Base-by-base conservation (phyloP, 345 rosid genomes). In the Salix udensis region DNA sequence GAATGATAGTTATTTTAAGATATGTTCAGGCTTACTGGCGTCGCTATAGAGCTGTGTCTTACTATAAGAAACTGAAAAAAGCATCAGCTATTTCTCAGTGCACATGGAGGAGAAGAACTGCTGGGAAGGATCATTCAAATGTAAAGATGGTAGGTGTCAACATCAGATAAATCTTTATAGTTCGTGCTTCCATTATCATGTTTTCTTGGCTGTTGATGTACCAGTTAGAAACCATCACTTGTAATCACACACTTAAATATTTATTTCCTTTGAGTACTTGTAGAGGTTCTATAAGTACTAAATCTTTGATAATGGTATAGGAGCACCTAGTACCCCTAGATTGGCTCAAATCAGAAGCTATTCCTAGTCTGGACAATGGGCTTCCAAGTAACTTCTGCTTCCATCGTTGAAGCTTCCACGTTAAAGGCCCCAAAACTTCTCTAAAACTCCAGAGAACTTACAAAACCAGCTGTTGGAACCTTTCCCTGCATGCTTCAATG, bases 21-120 rank as follows among this genome's bases (percentile, higher is more conserved):
- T 48, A 66, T 80, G 80, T 82, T 71, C 88, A 86, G 94, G 85
- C 91, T 46, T 55, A 80, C 77, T 92, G 93, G 93, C 91, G 89
- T 64, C 40, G 94, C 69, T 83, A 79, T 75, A 86, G 74, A 67
- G 91, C 88, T 82, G 74, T 70, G 70, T 85, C 82, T 42, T 67
- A 82, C 81, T 86, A 86, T 76, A 84, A 77, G 84, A 85, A 84
- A 70, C 73, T 90, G 44, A 79, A 74, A 72, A 82, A 44, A 82
- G 89, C 86, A 72, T 79, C 87, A 77, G 72, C 82, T 70, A n/a
- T 85, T 71, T 81, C 81, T 31, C 88, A 88, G 77, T 74, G 48
- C 80, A 87, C 73, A 74, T 86, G 82, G 70, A 83, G 83, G 78
- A 81, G 84, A 76, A 81, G 76, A 81, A 60, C 65, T 70, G 73